Evolutionary conservation across 495 filamentous ascomycete genomes (phyloP).

Genomic region (Tuber melanosporum): DNA sequence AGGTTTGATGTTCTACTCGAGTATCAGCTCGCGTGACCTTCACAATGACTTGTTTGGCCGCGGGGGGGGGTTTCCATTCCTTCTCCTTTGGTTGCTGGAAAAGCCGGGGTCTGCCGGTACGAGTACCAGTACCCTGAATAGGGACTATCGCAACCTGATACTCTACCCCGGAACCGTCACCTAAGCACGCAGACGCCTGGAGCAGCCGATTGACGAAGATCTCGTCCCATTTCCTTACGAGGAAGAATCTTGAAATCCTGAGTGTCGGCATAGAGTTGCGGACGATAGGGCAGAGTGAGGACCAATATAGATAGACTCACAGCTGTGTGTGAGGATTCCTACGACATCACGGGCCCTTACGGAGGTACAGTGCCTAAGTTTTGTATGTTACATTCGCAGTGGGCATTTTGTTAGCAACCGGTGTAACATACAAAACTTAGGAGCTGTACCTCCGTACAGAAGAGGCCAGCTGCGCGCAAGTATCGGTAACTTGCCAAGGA

Average conservation of each 20-base stretch:
- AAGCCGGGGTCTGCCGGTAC: not conserved
- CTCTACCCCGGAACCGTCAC: not conserved
- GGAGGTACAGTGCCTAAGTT: no score
- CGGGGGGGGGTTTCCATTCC: not conserved
- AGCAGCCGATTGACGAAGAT: not conserved
- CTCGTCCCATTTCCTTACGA: not conserved
- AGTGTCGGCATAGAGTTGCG: not conserved
- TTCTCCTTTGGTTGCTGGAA: not conserved
- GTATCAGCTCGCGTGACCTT: not conserved
- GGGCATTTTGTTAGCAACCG: no score
- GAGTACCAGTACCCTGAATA: not conserved
- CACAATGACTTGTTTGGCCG: not conserved
- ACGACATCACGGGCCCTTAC: not conserved
- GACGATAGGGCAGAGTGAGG: not conserved
- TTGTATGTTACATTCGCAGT: no score
- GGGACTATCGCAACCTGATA: not conserved
- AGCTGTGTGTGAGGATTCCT: not conserved
- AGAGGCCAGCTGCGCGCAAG: not conserved
- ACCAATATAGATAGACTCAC: not conserved
- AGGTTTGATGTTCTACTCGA: not conserved
- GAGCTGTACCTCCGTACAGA: no score
- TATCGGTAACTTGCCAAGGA: not conserved
- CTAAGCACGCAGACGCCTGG: not conserved
- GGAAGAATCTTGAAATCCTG: not conserved
- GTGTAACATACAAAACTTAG: no score